Base-by-base conservation (phyloP, 371 early-diverging fungal genomes). In the Mucor saturninus region DNA sequence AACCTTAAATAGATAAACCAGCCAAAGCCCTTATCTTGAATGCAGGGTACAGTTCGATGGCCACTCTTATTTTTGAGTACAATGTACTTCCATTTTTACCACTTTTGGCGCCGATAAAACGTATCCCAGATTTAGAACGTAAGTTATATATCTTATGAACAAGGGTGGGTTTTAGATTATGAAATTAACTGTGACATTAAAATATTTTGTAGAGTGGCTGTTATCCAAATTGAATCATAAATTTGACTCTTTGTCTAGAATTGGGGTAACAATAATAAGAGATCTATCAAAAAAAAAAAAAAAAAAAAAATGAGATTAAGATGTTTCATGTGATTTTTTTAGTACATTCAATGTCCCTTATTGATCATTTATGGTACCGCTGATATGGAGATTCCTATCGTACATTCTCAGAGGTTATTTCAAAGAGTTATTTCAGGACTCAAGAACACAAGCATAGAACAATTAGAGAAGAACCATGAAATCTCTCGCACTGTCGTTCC, bases 1-100 rank as follows among this genome's bases (percentile, higher is more conserved):
- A 32, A 15, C 5, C 1, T 31, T 39, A 14, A 52, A 9, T 37
- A 73, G 79, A 74, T 7, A 54, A 38, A 5, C 69, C 78, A 9
- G 73, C 75, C 2, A 75, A 76, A 30, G 58, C 74, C 4, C 59
- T 81, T 60, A 76, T 81, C 49, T 60, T 81, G 30, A 65, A 77
- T 61, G 81, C 81, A 29, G 74, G 78, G 4, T 81, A 77, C 46
- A 76, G 75, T 53, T 77, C 78, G 11, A 61, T 81, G 35, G 55
- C 76, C 4, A 74, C 70, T 15, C 59, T 81, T 1, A 58, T 81
- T 7, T 81, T 81, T 67, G 81, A 81, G 43, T 77, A 75, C 46
- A 67, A 71, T 51, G 38, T 77, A 4, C 28, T 77, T 28, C 60
- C 71, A 21, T 65, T 50, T 28, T 45, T 77, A 15, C 71, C 81